Conservation (phyloP, 305 asterid species). For the Fraxinus greggii region DNA sequence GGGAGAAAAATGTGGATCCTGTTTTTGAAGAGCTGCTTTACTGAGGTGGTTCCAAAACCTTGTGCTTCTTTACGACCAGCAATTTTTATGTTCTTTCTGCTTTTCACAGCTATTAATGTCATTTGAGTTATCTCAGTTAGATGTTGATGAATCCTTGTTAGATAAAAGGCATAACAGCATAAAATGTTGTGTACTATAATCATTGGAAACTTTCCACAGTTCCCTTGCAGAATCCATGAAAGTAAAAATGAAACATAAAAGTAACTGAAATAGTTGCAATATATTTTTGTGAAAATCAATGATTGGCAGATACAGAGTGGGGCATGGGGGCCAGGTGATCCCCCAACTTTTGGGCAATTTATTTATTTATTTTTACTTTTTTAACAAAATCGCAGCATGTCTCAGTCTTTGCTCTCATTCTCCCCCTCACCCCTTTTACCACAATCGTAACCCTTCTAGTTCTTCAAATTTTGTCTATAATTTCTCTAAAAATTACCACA, state of each 20-base stretch:
- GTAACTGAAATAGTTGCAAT: constrained; percentile 2
- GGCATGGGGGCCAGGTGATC: no score
- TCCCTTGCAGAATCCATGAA: not conserved
- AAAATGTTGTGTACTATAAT: constrained; percentile 9
- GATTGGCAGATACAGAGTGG: no score
- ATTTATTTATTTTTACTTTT: no score
- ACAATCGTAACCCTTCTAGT: no score
- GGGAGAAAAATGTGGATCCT: constrained; percentile 75
- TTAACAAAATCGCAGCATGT: no score
- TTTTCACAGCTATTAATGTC: not conserved
- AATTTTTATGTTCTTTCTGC: not conserved
- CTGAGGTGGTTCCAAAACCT: constrained; percentile 19
- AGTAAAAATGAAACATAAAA: not conserved
- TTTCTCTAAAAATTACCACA: no score
- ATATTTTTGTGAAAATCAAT: not conserved
- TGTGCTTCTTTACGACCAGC: not conserved
- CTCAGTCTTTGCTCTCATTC: no score
- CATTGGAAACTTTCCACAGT: not conserved
- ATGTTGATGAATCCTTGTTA: not conserved
- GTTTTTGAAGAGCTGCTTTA: constrained; percentile 70
- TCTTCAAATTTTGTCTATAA: no score
- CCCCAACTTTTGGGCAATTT: no score
- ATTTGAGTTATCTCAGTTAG: constrained; percentile 3
- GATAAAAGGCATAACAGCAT: not conserved
- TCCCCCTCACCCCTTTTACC: no score